Conservation (phyloP, 306 rosid species). For the Dalbergia cochinchinensis region DNA sequence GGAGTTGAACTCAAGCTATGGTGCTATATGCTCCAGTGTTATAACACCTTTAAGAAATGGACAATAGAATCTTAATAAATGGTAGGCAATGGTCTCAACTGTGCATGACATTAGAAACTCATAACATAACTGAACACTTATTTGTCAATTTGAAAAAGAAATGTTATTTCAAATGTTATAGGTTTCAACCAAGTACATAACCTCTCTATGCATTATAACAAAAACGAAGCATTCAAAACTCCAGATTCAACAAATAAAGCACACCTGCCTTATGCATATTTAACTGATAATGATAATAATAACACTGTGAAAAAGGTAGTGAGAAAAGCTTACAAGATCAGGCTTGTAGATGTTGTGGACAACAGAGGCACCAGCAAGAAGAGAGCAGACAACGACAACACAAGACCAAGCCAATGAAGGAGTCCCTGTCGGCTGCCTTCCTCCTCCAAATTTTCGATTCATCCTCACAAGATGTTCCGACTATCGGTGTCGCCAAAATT, state of each 20-base stretch:
- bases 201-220: background rate
- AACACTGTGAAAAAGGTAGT: background rate
- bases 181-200: constrained; percentile 32
- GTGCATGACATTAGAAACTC: background rate
- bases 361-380: constrained; percentile 58
- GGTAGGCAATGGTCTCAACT: background rate
- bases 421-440: constrained; percentile 57
- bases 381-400: constrained; percentile 55
- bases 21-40: background rate
- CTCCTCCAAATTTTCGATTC: constrained; percentile 63
- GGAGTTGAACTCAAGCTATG: background rate
- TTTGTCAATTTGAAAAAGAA: constrained; percentile 5
- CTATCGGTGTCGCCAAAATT: background rate
- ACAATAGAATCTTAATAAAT: background rate
- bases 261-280: background rate
- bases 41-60: background rate
- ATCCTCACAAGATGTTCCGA: constrained; percentile 37
- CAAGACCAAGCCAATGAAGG: constrained; percentile 56
- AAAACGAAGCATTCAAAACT: background rate
- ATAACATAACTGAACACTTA: background rate
- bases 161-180: constrained; percentile 6
- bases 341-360: constrained; percentile 64
- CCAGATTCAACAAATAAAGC: constrained; percentile 13
- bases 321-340: constrained; percentile 52
- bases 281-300: background rate